phyloP scores from a whole-genome alignment of 2,329 filamentous ascomycete species.

The Didymella exigua region DNA sequence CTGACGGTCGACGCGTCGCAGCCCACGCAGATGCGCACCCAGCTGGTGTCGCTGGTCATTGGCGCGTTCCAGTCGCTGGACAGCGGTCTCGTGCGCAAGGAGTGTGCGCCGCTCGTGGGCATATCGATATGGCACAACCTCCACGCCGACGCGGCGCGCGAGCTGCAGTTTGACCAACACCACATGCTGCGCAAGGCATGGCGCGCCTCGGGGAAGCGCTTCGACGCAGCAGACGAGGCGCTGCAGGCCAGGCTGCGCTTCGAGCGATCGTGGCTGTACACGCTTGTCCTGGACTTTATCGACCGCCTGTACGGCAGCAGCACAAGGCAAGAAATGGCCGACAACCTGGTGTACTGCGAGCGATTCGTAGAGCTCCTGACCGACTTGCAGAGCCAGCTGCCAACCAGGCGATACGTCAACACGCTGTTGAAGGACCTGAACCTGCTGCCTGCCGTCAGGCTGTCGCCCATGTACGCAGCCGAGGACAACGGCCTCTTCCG shows the following conservation, averaged over 20 bases:
- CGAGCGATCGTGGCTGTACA: constrained; percentile 92
- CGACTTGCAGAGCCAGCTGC: constrained; percentile 90
- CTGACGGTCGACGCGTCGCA: constrained; percentile 69
- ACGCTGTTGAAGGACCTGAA: constrained; percentile 85
- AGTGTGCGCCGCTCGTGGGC: constrained; percentile 92
- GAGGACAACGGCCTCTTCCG: constrained; percentile 77
- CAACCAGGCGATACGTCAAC: constrained; percentile 92
- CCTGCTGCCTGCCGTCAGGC: constrained; percentile 73
- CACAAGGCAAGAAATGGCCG: constrained; percentile 50
- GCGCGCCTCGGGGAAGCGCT: constrained; percentile 84
- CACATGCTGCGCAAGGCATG: constrained; percentile 85
- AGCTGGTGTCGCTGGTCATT: constrained; percentile 89
- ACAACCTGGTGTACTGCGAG: constrained; percentile 83
- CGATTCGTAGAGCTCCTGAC: constrained; percentile 90
- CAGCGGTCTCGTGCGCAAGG: constrained; percentile 85
- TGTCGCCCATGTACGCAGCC: constrained; percentile 79
- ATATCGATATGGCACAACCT: constrained; percentile 97
- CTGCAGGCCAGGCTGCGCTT: constrained; percentile 82
- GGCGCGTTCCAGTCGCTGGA: constrained; percentile 93
- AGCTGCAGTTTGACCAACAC: constrained; percentile 72
- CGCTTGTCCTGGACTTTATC: constrained; percentile 82
- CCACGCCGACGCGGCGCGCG: constrained; percentile 75
- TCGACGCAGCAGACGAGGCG: constrained; percentile 80
- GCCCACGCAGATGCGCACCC: constrained; percentile 63
- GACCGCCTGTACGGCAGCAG: constrained; percentile 66